Evolutionary conservation across 2,329 filamentous ascomycete species (phyloP), one percentile per base, ranked within the genome.

Genomic region (Phyllosticta citribraziliensis): DNA sequence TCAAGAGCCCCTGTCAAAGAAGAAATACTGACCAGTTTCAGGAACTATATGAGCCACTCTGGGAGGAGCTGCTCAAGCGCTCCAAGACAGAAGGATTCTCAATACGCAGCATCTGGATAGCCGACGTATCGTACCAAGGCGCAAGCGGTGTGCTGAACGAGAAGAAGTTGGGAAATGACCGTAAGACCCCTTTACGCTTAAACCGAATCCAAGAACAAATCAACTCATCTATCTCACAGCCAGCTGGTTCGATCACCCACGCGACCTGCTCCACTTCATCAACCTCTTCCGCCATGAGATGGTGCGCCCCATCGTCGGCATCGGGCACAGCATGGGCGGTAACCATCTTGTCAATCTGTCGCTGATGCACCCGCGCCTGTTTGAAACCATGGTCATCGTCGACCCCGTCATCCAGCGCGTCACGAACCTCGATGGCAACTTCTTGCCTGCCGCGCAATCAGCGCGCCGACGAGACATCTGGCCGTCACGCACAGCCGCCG

Each of bases 11-110:
- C 50, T 5, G 11, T 22, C 19, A 5, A 25, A 47, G 11, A 58
- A 56, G 35, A 4, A 14, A 55, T 55, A 55, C 60, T 69, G 47
- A 67, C 33, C 64, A 24, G 2, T 9, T 57, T 1, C 61, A 91
- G 88, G 93, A 97, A 78, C 75, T 97, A 2, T 97, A 97, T 70
- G 92, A 97, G 69, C 89, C 93, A 0, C 78, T 97, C 0, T 97
- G 91, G 88, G 89, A 93, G 63, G 90, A 96, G 57, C 78, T 97
- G 1, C 78, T 88, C 66, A 74, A 79, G 19, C 76, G 79, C 19
- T 77, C 86, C 5, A 80, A 82, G 65, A 70, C 74, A 14, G 77
- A 80, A 61, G 85, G 84, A 19, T 83, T 95, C 67, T 80, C 81
- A 2, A 89, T 97, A 67, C 84, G 90, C 62, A 80, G 83, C 64